phyloP scores from a whole-genome alignment of 371 early-diverging fungal species.

The Apophysomyces ossiformis region DNA sequence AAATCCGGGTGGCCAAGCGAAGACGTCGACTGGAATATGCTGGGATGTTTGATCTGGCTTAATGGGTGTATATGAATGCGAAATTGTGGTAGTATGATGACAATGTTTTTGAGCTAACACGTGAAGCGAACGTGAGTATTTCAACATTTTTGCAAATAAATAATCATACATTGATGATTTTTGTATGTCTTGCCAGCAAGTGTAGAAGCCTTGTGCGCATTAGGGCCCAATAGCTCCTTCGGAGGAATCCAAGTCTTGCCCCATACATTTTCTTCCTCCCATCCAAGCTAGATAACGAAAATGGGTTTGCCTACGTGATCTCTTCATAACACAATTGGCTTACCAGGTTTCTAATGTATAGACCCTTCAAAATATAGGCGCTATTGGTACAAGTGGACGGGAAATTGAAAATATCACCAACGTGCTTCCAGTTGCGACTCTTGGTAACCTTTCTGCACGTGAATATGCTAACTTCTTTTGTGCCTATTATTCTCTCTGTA shows the following conservation, averaged over 20 bases:
- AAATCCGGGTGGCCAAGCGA: slow-evolving; percentile 12
- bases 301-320: neutral
- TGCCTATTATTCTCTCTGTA: neutral
- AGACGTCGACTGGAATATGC: slow-evolving; percentile 14
- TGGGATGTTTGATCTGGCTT: slow-evolving; percentile 22
- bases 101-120: slow-evolving; percentile 12
- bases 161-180: slow-evolving; percentile 19
- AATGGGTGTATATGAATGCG: slow-evolving; percentile 19
- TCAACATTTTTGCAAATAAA: neutral
- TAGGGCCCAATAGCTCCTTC: slow-evolving; percentile 42
- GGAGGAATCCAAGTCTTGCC: slow-evolving; percentile 51
- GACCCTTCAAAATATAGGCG: slow-evolving; percentile 78
- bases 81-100: neutral
- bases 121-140: neutral
- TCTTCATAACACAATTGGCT: slow-evolving; percentile 3
- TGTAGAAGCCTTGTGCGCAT: slow-evolving; percentile 48
- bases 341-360: slow-evolving; percentile 70
- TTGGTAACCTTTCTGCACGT: slow-evolving; percentile 59
- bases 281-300: slow-evolving; percentile 38
- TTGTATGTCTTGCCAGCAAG: slow-evolving; percentile 48
- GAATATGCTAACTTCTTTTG: neutral
- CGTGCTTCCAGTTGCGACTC: slow-evolving; percentile 77
- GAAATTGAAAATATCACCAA: slow-evolving; percentile 74
- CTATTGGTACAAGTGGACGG: slow-evolving; percentile 83
- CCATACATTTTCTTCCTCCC: slow-evolving; percentile 56